These are phyloP conservation scores for Eucalyptus melliodora DNA, from an alignment of 345 rosid genomes.

Conservation along the genomic window DNA sequence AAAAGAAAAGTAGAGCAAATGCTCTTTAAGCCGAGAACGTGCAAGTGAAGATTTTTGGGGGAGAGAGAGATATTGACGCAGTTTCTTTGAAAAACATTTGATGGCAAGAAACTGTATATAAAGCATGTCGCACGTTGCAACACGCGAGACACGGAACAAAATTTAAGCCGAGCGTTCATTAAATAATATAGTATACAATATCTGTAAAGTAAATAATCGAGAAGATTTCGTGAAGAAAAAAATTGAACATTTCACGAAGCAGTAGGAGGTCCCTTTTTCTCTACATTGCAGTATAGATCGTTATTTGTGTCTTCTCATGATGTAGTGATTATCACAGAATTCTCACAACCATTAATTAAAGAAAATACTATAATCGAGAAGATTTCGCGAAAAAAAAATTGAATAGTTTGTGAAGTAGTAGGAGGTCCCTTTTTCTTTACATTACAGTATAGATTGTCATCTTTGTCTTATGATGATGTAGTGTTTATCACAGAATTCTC, in stretches of 20 bases:
- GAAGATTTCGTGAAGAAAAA: background rate
- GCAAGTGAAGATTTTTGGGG: no score
- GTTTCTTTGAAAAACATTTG: background rate
- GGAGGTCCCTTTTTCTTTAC: background rate
- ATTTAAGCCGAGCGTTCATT: background rate
- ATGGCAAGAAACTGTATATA: background rate
- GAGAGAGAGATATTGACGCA: background rate
- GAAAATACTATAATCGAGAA: background rate
- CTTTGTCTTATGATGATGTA: fast-evolving
- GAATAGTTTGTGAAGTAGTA: background rate
- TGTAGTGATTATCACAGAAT: background rate
- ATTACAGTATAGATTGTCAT: background rate
- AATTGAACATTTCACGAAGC: fast-evolving
- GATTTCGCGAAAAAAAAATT: background rate
- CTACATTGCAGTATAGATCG: fast-evolving
- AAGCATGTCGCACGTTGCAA: background rate
- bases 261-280: background rate
- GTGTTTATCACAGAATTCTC: background rate
- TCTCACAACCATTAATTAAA: background rate
- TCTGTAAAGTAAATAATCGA: background rate
- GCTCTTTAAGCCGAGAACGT: no score
- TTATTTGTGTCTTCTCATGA: fast-evolving
- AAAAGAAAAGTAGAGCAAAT: background rate
- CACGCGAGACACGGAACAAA: background rate
- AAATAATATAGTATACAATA: background rate